These are phyloP conservation scores for Irpex lacteus DNA, from an alignment of 1,284 basidiomycete species.

Conservation along the genomic window DNA sequence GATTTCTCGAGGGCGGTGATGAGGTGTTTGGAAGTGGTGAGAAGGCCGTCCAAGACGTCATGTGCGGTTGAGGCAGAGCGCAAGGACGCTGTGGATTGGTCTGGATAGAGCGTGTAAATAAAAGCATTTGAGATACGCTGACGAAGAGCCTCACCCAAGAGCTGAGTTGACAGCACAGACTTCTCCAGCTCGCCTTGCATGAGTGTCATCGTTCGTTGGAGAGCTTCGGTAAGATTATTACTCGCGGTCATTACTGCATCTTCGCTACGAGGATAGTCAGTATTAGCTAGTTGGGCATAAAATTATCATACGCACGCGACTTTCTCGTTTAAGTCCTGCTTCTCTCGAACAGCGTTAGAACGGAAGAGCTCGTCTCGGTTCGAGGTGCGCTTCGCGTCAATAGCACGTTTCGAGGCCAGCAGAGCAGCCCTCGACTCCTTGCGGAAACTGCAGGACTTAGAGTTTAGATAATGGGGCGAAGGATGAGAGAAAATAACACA, in stretches of 20 bases:
- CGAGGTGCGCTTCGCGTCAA: conserved; percentile 58
- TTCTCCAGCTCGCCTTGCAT: conserved; percentile 92
- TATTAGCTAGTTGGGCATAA: neutral
- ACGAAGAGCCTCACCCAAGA: conserved; percentile 61
- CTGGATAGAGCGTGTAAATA: conserved; percentile 35
- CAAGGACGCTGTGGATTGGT: conserved; percentile 77
- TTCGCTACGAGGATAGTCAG: conserved; percentile 46
- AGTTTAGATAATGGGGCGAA: neutral
- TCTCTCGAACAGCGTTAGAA: conserved; percentile 45
- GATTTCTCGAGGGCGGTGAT: conserved; percentile 84
- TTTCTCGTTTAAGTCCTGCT: conserved; percentile 50
- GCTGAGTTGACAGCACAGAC: conserved; percentile 81
- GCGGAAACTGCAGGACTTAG: conserved; percentile 42
- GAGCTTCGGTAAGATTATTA: conserved; percentile 82
- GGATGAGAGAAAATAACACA: conserved; percentile 20
- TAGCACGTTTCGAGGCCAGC: conserved; percentile 65
- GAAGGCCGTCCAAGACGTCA: conserved; percentile 70
- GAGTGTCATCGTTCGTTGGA: conserved; percentile 78
- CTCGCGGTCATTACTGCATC: conserved; percentile 87
- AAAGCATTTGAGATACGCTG: neutral
- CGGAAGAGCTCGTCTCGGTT: conserved; percentile 64
- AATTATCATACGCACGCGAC: conserved; percentile 41
- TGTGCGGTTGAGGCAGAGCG: conserved; percentile 76
- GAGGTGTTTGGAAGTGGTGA: conserved; percentile 78
- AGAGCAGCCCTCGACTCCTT: conserved; percentile 64